Base-by-base conservation (phyloP, 2,329 filamentous ascomycete genomes). In the Colletotrichum aenigma region DNA sequence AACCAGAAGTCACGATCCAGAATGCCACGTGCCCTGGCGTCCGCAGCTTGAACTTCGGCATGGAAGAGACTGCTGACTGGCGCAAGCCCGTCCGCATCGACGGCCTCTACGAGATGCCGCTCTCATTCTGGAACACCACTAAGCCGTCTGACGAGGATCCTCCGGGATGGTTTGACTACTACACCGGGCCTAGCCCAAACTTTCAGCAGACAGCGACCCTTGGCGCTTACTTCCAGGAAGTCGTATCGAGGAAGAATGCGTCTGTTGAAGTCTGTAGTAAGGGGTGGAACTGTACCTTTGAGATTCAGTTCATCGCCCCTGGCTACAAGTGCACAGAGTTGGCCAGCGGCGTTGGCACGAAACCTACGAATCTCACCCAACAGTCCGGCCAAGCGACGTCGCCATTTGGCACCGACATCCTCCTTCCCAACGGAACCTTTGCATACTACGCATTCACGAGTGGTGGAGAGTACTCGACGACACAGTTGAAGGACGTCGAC, bases 251-350 rank as follows among this genome's bases (percentile, higher is more conserved):
- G 12, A 79, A 75, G 3, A 77, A 79, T 32, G 83, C 82, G 4
- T 80, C 83, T 7, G 78, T 80, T 10, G 77, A 81, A 52, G 82
- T 85, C 2, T 84, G 83, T 66, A 80, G 82, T 24, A 64, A 75
- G 0, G 81, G 83, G 5, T 85, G 82, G 81, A 85, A 85, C 66
- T 86, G 84, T 56, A 83, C 81, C 3, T 85, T 83, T 69, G 79
- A 77, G 0, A 75, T 84, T 32, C 77, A 80, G 16, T 85, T 86
- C 60, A 79, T 78, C 4, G 84, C 78, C 4, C 84, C 84, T 0
- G 84, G 83, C 2, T 85, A 85, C 71, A 83, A 83, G 75, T 86
- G 84, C 71, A 76, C 78, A 3, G 79, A 83, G 60, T 64, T 81
- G 7, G 80, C 82, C 3, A 80, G 73, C 18, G 81, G 81, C 4